Conservation (phyloP, 371 early-diverging fungal species). For the Mucor racemosus region DNA sequence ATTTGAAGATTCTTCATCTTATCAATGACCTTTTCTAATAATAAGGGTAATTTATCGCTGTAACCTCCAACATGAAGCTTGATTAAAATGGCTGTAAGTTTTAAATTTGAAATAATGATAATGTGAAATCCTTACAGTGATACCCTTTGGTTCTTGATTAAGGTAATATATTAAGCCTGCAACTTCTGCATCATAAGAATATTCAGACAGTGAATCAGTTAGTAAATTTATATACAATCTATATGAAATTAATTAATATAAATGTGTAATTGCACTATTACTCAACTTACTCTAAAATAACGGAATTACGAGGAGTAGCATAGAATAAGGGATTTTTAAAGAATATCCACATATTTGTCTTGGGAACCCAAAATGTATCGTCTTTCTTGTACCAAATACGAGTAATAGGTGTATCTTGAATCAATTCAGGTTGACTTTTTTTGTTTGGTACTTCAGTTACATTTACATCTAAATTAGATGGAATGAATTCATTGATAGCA, state of each 20-base stretch:
- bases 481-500: constrained; percentile 82
- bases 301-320: constrained; percentile 57
- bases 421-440: constrained; percentile 55
- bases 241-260: constrained; percentile 22
- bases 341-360: constrained; percentile 60
- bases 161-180: constrained; percentile 83
- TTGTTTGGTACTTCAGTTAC: constrained; percentile 43
- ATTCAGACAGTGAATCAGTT: constrained; percentile 80
- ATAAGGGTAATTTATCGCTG: constrained; percentile 78
- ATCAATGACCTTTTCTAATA: constrained; percentile 72
- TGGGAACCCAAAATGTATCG: constrained; percentile 86
- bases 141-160: constrained; percentile 63
- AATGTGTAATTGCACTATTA: not conserved
- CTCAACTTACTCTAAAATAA: constrained; percentile 39
- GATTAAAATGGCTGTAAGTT: not conserved
- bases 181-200: constrained; percentile 84
- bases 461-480: constrained; percentile 61
- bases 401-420: constrained; percentile 66
- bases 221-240: constrained; percentile 74
- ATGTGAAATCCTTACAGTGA: constrained; percentile 38
- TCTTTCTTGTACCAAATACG: constrained; percentile 94
- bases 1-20: constrained; percentile 68
- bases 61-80: constrained; percentile 74
- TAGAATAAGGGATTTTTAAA: constrained; percentile 61
- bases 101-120: not conserved